Evolutionary conservation across 768 basidiomycete genomes (phyloP).

Genomic region (Solioccasus polychromus): DNA sequence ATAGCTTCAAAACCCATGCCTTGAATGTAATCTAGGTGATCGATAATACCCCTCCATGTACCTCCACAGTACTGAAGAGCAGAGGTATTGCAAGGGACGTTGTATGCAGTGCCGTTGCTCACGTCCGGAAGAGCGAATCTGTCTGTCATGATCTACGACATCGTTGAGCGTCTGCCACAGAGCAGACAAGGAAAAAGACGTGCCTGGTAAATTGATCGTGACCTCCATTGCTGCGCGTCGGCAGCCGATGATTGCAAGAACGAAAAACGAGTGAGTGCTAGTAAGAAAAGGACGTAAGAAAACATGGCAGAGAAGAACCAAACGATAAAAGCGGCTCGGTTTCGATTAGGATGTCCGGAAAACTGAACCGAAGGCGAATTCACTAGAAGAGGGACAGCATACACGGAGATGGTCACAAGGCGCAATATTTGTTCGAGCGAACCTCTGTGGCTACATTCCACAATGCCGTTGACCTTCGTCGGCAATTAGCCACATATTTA

Average conservation of each 20-base stretch:
- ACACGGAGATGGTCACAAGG: background rate
- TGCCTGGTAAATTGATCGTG: conserved; percentile 55
- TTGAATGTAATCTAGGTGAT: conserved; percentile 61
- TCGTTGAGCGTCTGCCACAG: background rate
- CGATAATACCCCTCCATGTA: conserved; percentile 49
- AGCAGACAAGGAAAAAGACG: background rate
- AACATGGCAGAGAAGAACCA: conserved; percentile 6
- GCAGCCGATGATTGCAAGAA: conserved; percentile 28
- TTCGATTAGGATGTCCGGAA: conserved; percentile 1
- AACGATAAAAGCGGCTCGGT: background rate
- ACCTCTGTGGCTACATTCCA: conserved; percentile 14
- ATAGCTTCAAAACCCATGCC: conserved; percentile 60
- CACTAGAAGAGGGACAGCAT: conserved; percentile 6
- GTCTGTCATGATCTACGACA: conserved; percentile 48
- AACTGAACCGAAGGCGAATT: conserved; percentile 1
- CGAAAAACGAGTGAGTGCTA: conserved; percentile 8
- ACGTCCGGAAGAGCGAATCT: conserved; percentile 53
- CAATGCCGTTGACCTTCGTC: conserved; percentile 22
- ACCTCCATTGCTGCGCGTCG: conserved; percentile 48
- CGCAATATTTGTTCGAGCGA: conserved; percentile 7
- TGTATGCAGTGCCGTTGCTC: conserved; percentile 24
- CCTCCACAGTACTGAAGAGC: conserved; percentile 56
- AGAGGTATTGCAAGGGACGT: conserved; percentile 43
- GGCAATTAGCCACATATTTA: conserved; percentile 19
- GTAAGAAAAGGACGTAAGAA: conserved; percentile 6